Evolutionary conservation across 164 flowering plant genomes (phyloP).

Genomic region (Liriodendron chinense): DNA sequence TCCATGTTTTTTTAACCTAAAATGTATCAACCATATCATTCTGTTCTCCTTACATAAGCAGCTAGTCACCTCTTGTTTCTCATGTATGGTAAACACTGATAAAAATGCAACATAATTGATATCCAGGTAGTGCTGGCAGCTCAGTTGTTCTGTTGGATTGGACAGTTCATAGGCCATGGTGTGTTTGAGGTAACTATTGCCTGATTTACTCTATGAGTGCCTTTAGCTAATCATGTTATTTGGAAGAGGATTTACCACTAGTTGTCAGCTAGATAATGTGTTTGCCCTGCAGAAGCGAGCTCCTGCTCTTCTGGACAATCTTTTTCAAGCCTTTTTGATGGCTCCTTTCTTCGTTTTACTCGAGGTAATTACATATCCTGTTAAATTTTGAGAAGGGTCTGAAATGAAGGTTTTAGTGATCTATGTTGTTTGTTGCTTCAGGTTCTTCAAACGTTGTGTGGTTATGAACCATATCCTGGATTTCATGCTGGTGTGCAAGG

Average conservation of each 20-base stretch:
- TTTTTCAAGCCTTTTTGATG: constrained; percentile 59
- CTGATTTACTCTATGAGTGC: neutral
- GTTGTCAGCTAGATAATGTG: neutral
- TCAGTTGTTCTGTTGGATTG: constrained; percentile 62
- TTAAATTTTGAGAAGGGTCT: neutral
- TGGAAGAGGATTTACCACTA: neutral
- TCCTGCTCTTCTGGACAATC: constrained; percentile 65
- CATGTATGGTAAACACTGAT: neutral
- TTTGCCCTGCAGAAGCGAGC: constrained; percentile 47
- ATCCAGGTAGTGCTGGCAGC: constrained; percentile 46
- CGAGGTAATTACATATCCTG: constrained; percentile 36
- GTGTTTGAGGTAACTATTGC: constrained; percentile 48
- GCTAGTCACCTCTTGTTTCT: neutral
- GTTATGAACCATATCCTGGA: constrained; percentile 88
- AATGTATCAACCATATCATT: neutral
- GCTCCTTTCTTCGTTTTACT: constrained; percentile 69
- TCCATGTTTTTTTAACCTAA: neutral
- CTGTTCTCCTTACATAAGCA: neutral
- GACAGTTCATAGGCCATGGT: constrained; percentile 66
- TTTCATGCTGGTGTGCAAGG: constrained; percentile 53
- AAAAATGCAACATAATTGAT: neutral
- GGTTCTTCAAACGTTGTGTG: constrained; percentile 59
- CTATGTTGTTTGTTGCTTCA: constrained; percentile 22
- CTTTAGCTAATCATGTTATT: neutral
- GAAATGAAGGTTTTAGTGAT: neutral